A percentile compares a stretch with the other conserved stretches of the same genome.
Conservation (phyloP, 2,329 filamentous ascomycete species). For the Trichoderma cornu-damae region DNA sequence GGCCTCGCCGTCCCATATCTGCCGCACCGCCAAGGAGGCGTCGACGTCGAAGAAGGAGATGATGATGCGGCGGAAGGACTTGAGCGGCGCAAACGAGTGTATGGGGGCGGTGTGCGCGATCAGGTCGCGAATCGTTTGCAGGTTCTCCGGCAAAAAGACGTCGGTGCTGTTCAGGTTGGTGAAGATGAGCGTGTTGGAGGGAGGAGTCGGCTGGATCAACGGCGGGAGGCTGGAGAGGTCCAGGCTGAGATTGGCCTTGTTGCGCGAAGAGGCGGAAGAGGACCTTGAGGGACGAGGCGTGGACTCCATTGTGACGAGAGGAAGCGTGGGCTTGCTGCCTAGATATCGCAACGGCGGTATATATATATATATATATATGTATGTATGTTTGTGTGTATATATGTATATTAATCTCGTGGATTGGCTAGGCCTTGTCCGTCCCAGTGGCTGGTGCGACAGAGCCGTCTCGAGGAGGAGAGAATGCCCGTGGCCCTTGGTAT, state of each 20-base stretch:
- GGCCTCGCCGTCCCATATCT: conserved; percentile 67
- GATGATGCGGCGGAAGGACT: conserved; percentile 76
- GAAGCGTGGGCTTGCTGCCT: no score
- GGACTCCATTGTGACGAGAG: conserved; percentile 31
- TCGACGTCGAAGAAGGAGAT: conserved; percentile 69
- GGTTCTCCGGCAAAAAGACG: conserved; percentile 69
- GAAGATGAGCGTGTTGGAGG: conserved; percentile 78
- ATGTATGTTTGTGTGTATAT: no score
- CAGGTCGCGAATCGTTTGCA: conserved; percentile 67
- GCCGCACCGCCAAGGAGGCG: conserved; percentile 64
- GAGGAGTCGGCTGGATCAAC: conserved; percentile 63
- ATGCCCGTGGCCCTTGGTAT: no score
- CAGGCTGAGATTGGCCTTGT: conserved; percentile 55
- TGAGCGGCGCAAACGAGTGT: conserved; percentile 73
- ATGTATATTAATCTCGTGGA: no score
- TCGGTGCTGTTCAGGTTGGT: conserved; percentile 70
- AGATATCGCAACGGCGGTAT: no score
- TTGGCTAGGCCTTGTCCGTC: no score
- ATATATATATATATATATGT: no score
- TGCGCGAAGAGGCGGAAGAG: conserved; percentile 43
- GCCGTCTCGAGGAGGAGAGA: no score
- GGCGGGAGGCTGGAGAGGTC: conserved; percentile 70
- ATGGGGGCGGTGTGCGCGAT: conserved; percentile 66
- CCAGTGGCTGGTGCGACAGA: no score
- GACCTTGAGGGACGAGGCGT: conserved; percentile 38